These are phyloP conservation scores for Pseudevernia furfuracea DNA, from an alignment of 495 filamentous ascomycete species.

Conservation along the genomic window DNA sequence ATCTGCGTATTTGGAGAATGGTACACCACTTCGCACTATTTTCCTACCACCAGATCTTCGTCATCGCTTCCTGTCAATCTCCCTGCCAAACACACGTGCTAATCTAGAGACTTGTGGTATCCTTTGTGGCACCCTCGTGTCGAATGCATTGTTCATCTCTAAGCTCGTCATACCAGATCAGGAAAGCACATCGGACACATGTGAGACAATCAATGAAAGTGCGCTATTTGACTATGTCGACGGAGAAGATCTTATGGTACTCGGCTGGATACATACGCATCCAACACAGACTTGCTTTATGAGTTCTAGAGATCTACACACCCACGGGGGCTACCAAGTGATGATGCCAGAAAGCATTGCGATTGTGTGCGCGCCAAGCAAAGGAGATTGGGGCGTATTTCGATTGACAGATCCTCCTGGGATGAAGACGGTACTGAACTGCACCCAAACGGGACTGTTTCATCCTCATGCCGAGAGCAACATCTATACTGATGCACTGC, in stretches of 20 bases:
- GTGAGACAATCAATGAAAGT: constrained; percentile 80
- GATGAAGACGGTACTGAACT: constrained; percentile 67
- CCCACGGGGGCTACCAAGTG: constrained; percentile 84
- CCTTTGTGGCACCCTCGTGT: constrained; percentile 80
- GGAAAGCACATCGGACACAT: constrained; percentile 80
- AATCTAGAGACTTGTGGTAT: constrained; percentile 94
- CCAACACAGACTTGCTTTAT: constrained; percentile 96
- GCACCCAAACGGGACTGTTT: constrained; percentile 68
- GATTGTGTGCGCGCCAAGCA: constrained; percentile 87
- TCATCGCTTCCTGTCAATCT: constrained; percentile 59
- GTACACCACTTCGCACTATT: constrained; percentile 73
- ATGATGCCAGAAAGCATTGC: constrained; percentile 95
- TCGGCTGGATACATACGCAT: constrained; percentile 98
- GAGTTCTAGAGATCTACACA: constrained; percentile 89
- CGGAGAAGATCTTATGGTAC: constrained; percentile 72
- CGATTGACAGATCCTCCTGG: constrained; percentile 89
- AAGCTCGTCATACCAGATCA: constrained; percentile 87
- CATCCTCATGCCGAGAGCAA: constrained; percentile 67
- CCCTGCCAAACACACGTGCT: constrained; percentile 61
- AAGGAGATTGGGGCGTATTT: constrained; percentile 79
- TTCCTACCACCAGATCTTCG: constrained; percentile 77
- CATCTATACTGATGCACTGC: constrained; percentile 76
- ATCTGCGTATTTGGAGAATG: constrained; percentile 80
- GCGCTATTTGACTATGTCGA: constrained; percentile 82
- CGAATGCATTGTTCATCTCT: constrained; percentile 87